Percentiles rank a stretch among this genome's conserved stretches.
Evolutionary conservation across 148 eudicot genomes (phyloP).

Genomic region (Chenopodium formosanum): DNA sequence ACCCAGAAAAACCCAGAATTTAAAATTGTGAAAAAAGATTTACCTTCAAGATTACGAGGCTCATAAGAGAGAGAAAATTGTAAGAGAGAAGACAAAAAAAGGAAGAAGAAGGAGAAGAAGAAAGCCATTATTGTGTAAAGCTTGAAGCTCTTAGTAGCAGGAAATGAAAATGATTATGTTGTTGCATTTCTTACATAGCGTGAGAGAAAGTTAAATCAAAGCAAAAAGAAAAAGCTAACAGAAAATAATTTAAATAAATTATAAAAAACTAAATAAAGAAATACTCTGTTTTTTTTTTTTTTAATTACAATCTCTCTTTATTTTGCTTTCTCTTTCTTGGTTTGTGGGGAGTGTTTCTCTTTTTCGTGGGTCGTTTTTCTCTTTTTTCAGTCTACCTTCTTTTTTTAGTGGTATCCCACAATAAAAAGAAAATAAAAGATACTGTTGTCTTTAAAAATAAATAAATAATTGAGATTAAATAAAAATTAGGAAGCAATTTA

Average conservation of each 20-base stretch:
- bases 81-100: conserved; percentile 27
- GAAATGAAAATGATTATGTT: conserved; percentile 22
- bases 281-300: not conserved
- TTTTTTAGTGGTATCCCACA: conserved; percentile 23
- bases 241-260: not conserved
- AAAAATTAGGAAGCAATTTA: no score
- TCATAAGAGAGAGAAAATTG: conserved; percentile 53
- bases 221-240: conserved; percentile 8
- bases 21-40: not conserved
- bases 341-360: conserved; percentile 29
- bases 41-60: conserved; percentile 83
- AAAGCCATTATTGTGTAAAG: conserved; percentile 16
- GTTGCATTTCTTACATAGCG: conserved; percentile 12
- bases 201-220: conserved; percentile 3
- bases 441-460: no score
- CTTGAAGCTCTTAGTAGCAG: conserved; percentile 4
- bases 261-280: not conserved
- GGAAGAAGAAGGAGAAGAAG: not conserved
- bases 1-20: conserved; percentile 21
- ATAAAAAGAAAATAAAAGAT: not conserved
- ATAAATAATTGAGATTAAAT: no score
- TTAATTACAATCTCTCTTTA: not conserved
- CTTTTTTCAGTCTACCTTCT: conserved; percentile 22
- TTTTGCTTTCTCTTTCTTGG: conserved; percentile 13
- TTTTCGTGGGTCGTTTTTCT: conserved; percentile 33